Evolutionary conservation across 768 basidiomycete species (phyloP).

Genomic region (Suillus spraguei): DNA sequence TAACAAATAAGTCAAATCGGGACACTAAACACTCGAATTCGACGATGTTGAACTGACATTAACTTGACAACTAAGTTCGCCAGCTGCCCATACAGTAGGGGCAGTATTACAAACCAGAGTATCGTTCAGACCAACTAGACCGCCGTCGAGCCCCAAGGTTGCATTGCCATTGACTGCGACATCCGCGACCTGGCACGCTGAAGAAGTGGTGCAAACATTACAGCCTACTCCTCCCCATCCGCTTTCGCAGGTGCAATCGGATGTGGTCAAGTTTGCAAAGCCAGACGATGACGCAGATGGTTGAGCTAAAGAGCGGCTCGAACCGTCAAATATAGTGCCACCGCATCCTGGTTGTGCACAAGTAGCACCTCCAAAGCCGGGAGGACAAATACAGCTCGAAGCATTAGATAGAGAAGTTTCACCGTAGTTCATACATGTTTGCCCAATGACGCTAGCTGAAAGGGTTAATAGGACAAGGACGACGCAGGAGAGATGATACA

Average conservation of each 20-base stretch:
- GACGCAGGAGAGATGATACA: constrained; percentile 2
- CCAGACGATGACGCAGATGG: constrained; percentile 37
- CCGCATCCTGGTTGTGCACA: constrained; percentile 78
- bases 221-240: constrained; percentile 83
- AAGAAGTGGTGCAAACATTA: constrained; percentile 72
- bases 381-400: constrained; percentile 68
- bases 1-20: constrained; percentile 7
- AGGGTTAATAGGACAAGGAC: constrained; percentile 17
- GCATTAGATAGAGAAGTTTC: constrained; percentile 14
- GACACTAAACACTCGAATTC: background rate
- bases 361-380: constrained; percentile 74
- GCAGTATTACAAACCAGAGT: constrained; percentile 73
- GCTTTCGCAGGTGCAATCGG: constrained; percentile 66
- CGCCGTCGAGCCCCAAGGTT: constrained; percentile 30
- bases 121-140: constrained; percentile 48
- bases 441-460: constrained; percentile 20
- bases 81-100: constrained; percentile 73
- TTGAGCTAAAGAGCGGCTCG: constrained; percentile 53
- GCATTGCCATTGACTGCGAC: constrained; percentile 40
- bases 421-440: constrained; percentile 32
- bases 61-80: constrained; percentile 86
- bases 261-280: constrained; percentile 67
- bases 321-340: constrained; percentile 78
- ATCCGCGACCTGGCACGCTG: constrained; percentile 71
- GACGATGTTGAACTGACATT: constrained; percentile 50